A percentile compares a stretch with the other conserved stretches of the same genome.
phyloP scores from a whole-genome alignment of 2,329 filamentous ascomycete genomes.

The Xylaria arbuscula region DNA sequence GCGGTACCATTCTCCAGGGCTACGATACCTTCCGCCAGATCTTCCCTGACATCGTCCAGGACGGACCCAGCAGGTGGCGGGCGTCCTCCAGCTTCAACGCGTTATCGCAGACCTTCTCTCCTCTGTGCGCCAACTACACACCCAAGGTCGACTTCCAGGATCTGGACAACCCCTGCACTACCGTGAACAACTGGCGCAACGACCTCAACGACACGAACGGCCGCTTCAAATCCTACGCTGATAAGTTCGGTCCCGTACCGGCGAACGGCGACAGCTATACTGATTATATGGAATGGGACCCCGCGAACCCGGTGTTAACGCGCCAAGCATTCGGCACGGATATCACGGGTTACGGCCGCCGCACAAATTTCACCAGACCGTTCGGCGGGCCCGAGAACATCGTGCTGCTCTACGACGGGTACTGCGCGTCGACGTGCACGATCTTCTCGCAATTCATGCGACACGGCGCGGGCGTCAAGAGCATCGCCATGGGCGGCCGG shows the following conservation, averaged over 20 bases:
- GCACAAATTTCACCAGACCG: constrained; percentile 34
- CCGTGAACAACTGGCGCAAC: constrained; percentile 33
- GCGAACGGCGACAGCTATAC: constrained; percentile 30
- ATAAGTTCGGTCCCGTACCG: constrained; percentile 33
- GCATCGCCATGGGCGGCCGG: constrained; percentile 35
- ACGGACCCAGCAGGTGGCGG: constrained; percentile 33
- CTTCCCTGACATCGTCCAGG: constrained; percentile 36
- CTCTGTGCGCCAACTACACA: constrained; percentile 30
- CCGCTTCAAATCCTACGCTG: constrained; percentile 32
- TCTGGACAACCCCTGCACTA: constrained; percentile 24
- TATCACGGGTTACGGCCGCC: constrained; percentile 33
- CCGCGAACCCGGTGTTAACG: constrained; percentile 24
- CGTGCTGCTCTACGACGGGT: constrained; percentile 37
- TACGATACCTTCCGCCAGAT: constrained; percentile 39
- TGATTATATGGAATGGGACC: constrained; percentile 35
- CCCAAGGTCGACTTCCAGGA: constrained; percentile 30
- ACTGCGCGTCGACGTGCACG: constrained; percentile 36
- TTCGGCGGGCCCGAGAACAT: constrained; percentile 36
- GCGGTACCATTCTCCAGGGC: constrained; percentile 34
- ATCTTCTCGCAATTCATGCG: constrained; percentile 37
- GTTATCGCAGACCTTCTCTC: constrained; percentile 31
- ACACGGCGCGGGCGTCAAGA: constrained; percentile 33
- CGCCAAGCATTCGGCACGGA: constrained; percentile 28
- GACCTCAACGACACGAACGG: constrained; percentile 36
- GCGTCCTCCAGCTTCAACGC: constrained; percentile 29